Evolutionary conservation across 2,329 filamentous ascomycete genomes (phyloP).

Genomic region (Neobulgaria alba): DNA sequence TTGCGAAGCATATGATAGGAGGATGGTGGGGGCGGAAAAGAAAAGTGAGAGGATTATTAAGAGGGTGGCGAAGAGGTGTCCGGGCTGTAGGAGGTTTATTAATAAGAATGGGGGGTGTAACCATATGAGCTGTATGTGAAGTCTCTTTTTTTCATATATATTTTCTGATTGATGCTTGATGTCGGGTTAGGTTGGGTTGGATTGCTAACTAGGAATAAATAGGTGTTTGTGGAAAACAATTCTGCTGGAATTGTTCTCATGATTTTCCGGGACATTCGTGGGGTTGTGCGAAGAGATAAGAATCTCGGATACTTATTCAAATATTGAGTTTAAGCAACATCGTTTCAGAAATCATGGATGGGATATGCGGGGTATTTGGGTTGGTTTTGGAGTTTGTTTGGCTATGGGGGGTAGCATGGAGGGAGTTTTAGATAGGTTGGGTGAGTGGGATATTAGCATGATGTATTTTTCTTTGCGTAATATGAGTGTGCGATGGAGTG

Average conservation of each 20-base stretch:
- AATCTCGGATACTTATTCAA: too few species aligned
- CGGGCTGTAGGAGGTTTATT: conserved; percentile 11
- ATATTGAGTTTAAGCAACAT: too few species aligned
- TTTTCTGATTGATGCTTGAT: too few species aligned
- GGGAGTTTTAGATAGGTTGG: too few species aligned
- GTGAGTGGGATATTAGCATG: too few species aligned
- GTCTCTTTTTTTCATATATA: neutral
- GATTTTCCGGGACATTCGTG: conserved; percentile 11
- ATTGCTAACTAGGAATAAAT: neutral
- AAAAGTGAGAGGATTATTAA: conserved; percentile 12
- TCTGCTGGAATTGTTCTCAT: conserved; percentile 12
- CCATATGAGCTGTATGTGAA: conserved; percentile 15
- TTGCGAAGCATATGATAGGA: conserved; percentile 11
- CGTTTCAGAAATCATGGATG: too few species aligned
- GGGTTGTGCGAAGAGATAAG: conserved; percentile 7
- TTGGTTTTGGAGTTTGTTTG: too few species aligned
- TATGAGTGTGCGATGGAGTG: too few species aligned
- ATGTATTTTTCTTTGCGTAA: too few species aligned
- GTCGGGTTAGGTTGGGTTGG: too few species aligned
- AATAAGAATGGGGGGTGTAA: conserved; percentile 16
- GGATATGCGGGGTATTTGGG: too few species aligned
- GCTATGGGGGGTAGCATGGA: too few species aligned
- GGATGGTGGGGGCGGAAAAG: conserved; percentile 1
- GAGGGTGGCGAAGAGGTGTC: conserved; percentile 16
- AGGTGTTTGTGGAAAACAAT: conserved; percentile 13